Evolutionary conservation across 495 filamentous ascomycete genomes (phyloP).

Genomic region (Tuber calosporum): DNA sequence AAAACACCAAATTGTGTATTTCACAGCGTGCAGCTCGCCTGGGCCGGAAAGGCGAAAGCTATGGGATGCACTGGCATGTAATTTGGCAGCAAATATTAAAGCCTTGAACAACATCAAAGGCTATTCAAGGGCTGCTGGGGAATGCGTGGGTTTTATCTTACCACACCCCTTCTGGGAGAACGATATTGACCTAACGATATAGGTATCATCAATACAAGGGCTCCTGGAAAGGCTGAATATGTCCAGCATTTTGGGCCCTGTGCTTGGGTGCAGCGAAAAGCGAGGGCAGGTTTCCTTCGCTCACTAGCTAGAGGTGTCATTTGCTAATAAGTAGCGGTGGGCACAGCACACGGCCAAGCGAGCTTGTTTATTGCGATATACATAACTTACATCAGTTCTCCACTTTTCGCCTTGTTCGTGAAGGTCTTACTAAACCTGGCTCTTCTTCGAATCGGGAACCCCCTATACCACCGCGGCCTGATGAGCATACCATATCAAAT

Average conservation of each 20-base stretch:
- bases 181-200: not conserved
- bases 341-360: not conserved
- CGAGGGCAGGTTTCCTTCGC: not conserved
- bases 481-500: not conserved
- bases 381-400: not conserved
- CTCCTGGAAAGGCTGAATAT: not conserved
- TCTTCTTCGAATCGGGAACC: not conserved
- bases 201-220: not conserved
- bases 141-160: not conserved
- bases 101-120: not conserved
- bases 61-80: not conserved
- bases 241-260: not conserved
- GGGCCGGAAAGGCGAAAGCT: not conserved
- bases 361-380: not conserved
- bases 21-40: not conserved
- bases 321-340: not conserved
- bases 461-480: not conserved
- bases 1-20: slow-evolving; percentile 1
- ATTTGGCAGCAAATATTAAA: slow-evolving; percentile 1
- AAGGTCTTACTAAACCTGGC: not conserved
- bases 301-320: not conserved
- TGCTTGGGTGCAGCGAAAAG: not conserved
- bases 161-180: not conserved
- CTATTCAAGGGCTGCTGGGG: not conserved
- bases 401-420: not conserved